phyloP scores from a whole-genome alignment of 2,329 filamentous ascomycete species.

The Pezicula rhizophila region DNA sequence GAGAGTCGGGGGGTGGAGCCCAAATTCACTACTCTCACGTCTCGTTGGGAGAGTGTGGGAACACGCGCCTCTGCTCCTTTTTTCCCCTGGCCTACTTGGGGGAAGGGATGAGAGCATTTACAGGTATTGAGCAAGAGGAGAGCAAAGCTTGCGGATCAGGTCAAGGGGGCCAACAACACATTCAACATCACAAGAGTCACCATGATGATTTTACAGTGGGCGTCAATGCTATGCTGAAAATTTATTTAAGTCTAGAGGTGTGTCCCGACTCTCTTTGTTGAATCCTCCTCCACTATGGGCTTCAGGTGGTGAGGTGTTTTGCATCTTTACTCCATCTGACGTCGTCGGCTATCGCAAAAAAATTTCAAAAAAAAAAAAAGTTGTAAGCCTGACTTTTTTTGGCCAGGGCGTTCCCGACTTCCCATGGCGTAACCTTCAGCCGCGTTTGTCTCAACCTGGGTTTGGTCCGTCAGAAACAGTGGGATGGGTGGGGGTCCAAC shows the following conservation, averaged over 20 bases:
- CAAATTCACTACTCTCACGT: not conserved
- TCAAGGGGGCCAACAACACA: not conserved
- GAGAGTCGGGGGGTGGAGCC: not conserved
- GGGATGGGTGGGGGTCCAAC: not conserved
- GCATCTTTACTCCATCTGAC: not conserved
- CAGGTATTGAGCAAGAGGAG: too few species aligned
- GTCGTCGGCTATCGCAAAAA: not conserved
- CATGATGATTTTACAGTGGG: not conserved
- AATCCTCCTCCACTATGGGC: not conserved
- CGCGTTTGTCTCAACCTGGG: not conserved
- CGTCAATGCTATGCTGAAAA: too few species aligned
- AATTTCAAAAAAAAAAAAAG: not conserved
- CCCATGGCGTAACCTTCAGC: not conserved
- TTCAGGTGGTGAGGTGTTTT: not conserved
- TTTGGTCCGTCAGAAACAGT: not conserved
- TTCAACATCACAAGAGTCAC: not conserved
- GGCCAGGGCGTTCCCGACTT: not conserved
- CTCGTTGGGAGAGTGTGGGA: not conserved
- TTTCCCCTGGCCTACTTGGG: too few species aligned
- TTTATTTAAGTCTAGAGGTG: slow-evolving; percentile 1
- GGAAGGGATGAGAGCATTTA: too few species aligned
- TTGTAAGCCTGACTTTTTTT: not conserved
- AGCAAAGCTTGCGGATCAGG: not conserved
- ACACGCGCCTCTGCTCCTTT: too few species aligned
- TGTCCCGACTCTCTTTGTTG: not conserved